Base-by-base conservation (phyloP, 2,329 filamentous ascomycete genomes). In the Blumeria graminis region DNA sequence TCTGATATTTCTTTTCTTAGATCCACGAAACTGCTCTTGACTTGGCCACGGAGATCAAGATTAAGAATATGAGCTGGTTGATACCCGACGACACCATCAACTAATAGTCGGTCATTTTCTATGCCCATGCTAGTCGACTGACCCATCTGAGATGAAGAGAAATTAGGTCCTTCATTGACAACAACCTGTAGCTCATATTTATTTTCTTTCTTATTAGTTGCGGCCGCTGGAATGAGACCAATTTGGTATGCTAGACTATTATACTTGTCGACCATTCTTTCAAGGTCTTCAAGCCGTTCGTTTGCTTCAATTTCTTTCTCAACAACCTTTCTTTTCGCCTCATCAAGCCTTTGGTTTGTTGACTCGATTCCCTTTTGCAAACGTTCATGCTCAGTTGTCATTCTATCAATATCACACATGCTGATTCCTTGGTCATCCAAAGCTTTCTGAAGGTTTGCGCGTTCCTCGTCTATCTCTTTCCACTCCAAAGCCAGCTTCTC, bases 381-480 rank as follows among this genome's bases (percentile, higher is more conserved):
- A 51, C 92, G 81, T 65, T 98, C 92, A 56, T 89, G 82, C 68
- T 98, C 92, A 38, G 86, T 82, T 63, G 88, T 94, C 90, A 98
- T 95, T 68, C 92, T 87, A 75, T 98, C 92, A 66, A 98, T 96
- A 76, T 98, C 92, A 70, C 92, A 85, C 70, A 95, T 93, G 64
- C 88, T 93, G 67, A 98, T 89, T 1, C 92, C 92, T 66, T 94
- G 87, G 62, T 84, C 82, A 68, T 96, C 92, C 33, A 98, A 88
- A 34, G 84, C 81, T 58, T 83, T 81, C 67, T 96, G 90, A 9
- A 98, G 75, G 34, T 76, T 76, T 45, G 79, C 72, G 59, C 87
- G 80, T 68, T 98, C 92, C 14, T 84, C 81, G 61, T 96, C 89
- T 0, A 84, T 84, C 63, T 86, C 84, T 58, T 78, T 76, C 36